phyloP scores from a whole-genome alignment of 1,284 basidiomycete genomes.

The Leccinum griseonigrum region DNA sequence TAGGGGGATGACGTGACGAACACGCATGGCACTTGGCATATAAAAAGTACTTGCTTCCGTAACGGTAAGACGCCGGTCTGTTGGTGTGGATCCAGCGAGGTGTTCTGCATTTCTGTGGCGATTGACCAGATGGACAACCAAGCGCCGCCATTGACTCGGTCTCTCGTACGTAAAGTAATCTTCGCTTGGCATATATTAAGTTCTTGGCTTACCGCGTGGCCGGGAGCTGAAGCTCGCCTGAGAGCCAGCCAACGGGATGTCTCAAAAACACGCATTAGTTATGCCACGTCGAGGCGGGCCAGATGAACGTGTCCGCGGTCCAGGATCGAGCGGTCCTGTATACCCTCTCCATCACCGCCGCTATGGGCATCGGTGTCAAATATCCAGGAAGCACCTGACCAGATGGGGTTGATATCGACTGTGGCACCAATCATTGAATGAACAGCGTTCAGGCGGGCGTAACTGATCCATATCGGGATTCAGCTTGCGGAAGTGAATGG shows the following conservation, averaged over 20 bases:
- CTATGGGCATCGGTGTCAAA: background rate
- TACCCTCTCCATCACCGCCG: background rate
- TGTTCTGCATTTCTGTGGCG: background rate
- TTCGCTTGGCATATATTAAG: constrained; percentile 6
- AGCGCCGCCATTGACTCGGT: background rate
- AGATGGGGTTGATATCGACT: background rate
- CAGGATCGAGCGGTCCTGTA: background rate
- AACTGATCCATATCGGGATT: constrained; percentile 11
- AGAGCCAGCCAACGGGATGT: constrained; percentile 3
- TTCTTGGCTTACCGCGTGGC: background rate
- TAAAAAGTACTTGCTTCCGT: background rate
- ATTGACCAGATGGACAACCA: background rate
- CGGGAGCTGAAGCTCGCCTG: background rate
- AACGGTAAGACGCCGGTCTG: background rate
- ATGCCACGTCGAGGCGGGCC: background rate
- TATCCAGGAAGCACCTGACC: background rate
- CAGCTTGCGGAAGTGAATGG: constrained; percentile 1
- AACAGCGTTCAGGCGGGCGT: constrained; percentile 7
- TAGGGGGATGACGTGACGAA: background rate
- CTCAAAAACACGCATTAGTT: background rate
- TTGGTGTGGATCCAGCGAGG: constrained; percentile 1
- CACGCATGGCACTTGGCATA: background rate
- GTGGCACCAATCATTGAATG: background rate
- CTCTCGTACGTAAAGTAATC: constrained; percentile 8
- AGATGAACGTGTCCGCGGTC: background rate